phyloP scores from a whole-genome alignment of 2,329 filamentous ascomycete species.

The Hymenoscyphus fructigenus region DNA sequence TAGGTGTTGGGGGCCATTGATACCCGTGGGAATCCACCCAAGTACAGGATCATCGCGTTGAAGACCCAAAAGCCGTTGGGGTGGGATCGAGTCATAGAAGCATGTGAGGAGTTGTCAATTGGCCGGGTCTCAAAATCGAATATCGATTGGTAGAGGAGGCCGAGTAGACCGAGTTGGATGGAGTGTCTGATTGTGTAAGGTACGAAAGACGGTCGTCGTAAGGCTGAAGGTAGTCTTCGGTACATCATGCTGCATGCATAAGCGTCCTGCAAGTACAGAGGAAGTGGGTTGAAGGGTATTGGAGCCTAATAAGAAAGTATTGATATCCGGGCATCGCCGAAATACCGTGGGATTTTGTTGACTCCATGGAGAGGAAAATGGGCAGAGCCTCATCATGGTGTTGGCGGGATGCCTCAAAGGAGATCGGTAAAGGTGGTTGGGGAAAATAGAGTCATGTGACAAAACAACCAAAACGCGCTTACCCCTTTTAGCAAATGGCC shows the following conservation, averaged over 20 bases:
- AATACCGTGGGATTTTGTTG: background rate
- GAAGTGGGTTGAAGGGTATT: background rate
- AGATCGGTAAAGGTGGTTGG: background rate
- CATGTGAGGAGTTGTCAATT: background rate
- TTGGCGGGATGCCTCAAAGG: no score
- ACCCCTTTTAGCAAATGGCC: no score
- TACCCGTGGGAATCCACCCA: background rate
- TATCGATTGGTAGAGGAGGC: background rate
- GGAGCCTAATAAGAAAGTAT: background rate
- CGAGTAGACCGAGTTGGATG: background rate
- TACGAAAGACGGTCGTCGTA: background rate
- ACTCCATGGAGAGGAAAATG: background rate
- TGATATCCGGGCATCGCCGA: background rate
- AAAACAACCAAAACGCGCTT: no score
- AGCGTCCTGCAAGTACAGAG: background rate
- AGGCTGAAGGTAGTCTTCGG: slow-evolving; percentile 1
- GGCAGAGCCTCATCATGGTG: background rate
- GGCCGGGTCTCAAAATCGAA: background rate
- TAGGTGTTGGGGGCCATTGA: background rate
- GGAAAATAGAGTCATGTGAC: background rate
- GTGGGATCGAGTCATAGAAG: slow-evolving; percentile 3
- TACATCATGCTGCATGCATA: slow-evolving; percentile 1
- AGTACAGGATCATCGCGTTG: background rate
- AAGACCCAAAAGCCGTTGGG: background rate
- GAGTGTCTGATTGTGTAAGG: background rate